Base-by-base conservation (phyloP, 768 basidiomycete species). In the Brasilioporus rufonigricans region DNA sequence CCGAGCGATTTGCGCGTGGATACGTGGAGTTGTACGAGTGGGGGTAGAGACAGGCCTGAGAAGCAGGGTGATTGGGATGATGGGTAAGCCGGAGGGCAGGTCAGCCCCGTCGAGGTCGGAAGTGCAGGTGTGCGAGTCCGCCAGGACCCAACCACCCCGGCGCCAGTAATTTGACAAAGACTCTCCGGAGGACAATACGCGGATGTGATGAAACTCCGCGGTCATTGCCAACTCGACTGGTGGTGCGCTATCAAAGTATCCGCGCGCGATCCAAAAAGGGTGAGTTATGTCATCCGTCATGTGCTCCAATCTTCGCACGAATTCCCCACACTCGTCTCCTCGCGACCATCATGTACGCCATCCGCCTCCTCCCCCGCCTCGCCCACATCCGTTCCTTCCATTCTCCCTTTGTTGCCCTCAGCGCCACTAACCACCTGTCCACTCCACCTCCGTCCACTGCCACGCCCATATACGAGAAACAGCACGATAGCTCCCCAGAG, bases 371-470 rank as follows among this genome's bases (percentile, higher is more conserved):
- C 39, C 44, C 41, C 21, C 55, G 54, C 19, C 16, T n/a, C 13
- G n/a, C 21, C n/a, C 27, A 24, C 31, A 18, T 35, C 26, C 85
- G 87, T 57, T 62, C 79, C 0, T 87, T 89, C 72, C 87, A 86
- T 72, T 82, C 86, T 12, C 84, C 85, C 47, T 85, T 81, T 66
- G 77, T 76, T 57, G 75, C 72, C n/a, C 75, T 83, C 69, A 76
- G 77, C 49, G 68, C 69, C 39, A 67, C 73, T 24, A 67, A 73
- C 26, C 68, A 65, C 36, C 56, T 74, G 56, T 61, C 76, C 9
- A 61, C 70, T 23, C 50, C 74, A 13, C 39, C 71, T 49, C 56
- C 71, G 13, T 61, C 73, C 48, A 63, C 73, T 19, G 33, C 69
- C 47, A 50, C 70, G 16, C 50, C 61, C 18, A 61, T 75, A 12